A percentile compares a stretch with the other conserved stretches of the same genome.
phyloP scores from a whole-genome alignment of 2,329 filamentous ascomycete genomes.

The Penicillium sp. region DNA sequence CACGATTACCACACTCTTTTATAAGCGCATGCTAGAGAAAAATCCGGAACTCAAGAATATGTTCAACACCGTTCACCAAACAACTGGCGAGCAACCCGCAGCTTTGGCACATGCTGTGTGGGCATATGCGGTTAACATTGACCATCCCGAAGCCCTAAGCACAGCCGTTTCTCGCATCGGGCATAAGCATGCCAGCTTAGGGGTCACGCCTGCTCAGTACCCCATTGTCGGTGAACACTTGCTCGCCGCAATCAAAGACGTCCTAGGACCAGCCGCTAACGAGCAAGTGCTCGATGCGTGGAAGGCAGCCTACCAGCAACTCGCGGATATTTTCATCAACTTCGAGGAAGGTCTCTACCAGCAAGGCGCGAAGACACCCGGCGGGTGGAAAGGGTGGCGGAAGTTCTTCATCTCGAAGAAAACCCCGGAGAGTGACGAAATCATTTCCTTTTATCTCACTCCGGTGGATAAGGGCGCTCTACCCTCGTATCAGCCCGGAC shows the following conservation, averaged over 20 bases:
- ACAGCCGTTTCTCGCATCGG: neutral
- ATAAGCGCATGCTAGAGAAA: neutral
- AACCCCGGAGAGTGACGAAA: neutral
- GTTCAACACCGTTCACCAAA: neutral
- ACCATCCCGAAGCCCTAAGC: neutral
- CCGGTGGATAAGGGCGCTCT: neutral
- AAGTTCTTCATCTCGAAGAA: neutral
- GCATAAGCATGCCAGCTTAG: neutral
- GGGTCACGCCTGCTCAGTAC: neutral
- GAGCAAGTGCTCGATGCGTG: neutral
- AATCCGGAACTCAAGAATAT: neutral
- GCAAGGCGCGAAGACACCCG: neutral
- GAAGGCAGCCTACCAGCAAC: neutral
- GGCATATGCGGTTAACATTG: neutral
- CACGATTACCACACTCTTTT: neutral
- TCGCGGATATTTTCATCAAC: neutral
- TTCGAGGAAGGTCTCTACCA: neutral
- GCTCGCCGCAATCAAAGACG: neutral
- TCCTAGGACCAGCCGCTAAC: neutral
- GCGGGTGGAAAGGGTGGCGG: neutral
- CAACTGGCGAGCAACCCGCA: neutral
- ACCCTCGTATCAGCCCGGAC: neutral
- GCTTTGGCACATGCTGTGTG: neutral
- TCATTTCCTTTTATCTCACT: neutral
- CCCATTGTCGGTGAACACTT: neutral